Evolutionary conservation across 306 rosid genomes (phyloP), one percentile per base, ranked within the genome.

Genomic region (Cucumis melo): DNA sequence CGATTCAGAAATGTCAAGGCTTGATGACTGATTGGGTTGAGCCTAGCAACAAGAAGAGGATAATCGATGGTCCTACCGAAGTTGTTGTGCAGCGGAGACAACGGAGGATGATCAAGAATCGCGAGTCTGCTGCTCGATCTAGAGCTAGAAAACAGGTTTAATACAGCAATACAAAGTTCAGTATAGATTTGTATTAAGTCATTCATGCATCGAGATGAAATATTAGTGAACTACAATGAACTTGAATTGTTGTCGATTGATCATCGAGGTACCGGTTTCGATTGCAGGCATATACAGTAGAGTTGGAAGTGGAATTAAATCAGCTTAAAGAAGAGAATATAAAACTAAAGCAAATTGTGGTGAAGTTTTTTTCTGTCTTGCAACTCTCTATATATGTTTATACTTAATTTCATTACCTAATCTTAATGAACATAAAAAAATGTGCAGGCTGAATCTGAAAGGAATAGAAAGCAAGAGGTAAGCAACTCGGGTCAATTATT

Each of bases 81-180:
- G 87, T 86, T 41, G 88, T 84, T 0, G 81, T 88, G 64, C 91
- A 87, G 81, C 75, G 92, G 56, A 83, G 93, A 86, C 97, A 88
- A 62, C 93, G 91, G 19, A 80, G 96, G 67, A 92, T 92, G 96
- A 77, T 92, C 82, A 92, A 88, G 84, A 92, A 92, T 74, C 87
- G 96, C 8, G 96, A 92, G 79, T 92, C 97, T 0, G 93, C 97
- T 1, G 96, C 96, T 7, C 87, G 96, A 29, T 92, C 96, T 20
- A 87, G 97, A 17, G 91, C 93, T 1, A 84, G 97, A 73, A 92
- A 80, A 85, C 93, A 88, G 97, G 96, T 92, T 50, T 15, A 50
- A 50, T 50, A 13, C 55, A 3, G 39, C 66, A 60, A 20, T 66
- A 10, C 5, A 5, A 46, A 46, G 53, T 46, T 46, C 16, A 13